Conservation (phyloP, 108 stramenopile species). For the Parmales sp. region DNA sequence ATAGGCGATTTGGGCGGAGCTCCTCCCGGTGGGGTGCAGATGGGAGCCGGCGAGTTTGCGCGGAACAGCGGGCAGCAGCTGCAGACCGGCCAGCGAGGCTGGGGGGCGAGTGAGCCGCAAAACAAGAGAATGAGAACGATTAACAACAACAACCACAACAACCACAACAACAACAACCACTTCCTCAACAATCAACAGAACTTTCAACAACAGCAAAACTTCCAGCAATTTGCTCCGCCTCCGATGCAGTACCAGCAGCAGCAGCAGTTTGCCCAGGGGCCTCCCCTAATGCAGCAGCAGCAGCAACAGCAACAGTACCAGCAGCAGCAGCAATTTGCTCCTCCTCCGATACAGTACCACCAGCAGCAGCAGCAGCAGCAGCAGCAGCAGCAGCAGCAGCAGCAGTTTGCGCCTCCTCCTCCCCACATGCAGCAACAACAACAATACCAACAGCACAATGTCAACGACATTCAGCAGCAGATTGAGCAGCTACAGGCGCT, state of each 20-base stretch:
- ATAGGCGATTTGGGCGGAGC: constrained; percentile 66
- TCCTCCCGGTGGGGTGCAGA: neutral
- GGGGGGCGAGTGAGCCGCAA: neutral
- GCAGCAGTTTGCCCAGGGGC: constrained; percentile 13
- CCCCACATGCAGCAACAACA: constrained; percentile 5
- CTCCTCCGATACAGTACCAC: neutral
- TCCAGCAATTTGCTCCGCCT: neutral
- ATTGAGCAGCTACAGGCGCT: neutral
- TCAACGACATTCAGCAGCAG: neutral
- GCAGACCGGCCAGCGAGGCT: constrained; percentile 13
- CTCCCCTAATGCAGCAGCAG: neutral
- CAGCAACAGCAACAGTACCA: constrained; percentile 8
- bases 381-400: neutral
- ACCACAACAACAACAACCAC: constrained; percentile 16
- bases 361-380: neutral
- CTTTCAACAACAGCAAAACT: constrained; percentile 15
- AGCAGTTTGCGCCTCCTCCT: neutral
- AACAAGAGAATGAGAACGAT: constrained; percentile 15
- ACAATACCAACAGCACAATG: neutral
- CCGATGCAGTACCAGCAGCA: constrained; percentile 15
- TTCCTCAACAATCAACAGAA: constrained; percentile 9
- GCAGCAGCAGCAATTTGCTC: neutral
- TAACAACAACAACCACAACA: constrained; percentile 18
- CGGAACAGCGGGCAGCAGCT: constrained; percentile 5
- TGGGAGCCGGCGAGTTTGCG: neutral